Evolutionary conservation across 768 basidiomycete species (phyloP), one percentile per base, ranked within the genome.

Genomic region (Mycena amicta): DNA sequence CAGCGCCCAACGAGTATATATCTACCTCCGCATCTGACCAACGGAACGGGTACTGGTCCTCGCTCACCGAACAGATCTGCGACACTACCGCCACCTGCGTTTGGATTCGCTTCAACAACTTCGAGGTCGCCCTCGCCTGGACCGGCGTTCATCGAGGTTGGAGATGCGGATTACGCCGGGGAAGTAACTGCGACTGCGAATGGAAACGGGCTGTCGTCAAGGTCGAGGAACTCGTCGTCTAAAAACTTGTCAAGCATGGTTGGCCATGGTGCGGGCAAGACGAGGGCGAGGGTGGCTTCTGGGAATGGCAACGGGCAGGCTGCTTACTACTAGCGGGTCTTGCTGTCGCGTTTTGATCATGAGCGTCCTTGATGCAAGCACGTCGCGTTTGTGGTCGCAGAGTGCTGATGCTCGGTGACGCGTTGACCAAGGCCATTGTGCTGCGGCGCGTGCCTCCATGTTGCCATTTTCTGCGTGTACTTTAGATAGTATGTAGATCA

Each of bases 221-320:
- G 89, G 16, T 90, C 89, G 63, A 77, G 86, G 63, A 90, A 89
- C 61, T 77, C 79, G 6, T 90, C 88, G 3, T 82, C 85, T 70
- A 80, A 85, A 69, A 90, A 81, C 67, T 67, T 90, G 39, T 77
- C 83, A 33, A 76, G 74, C n/a, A 68, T 84, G 57, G 72, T 78
- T 29, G 47, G 22, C n/a, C n/a, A n/a, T n/a, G n/a, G n/a, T 49
- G 22, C 25, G 27, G 47, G 12, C 4, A 49, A 26, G 47, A 25
- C 47, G 47, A 25, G 47, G 12, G 22, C 47, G n/a, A 25, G 47
- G 47, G 27, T 29, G 12, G 47, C 47, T 49, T 49, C 47, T 49
- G 23, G 25, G 41, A 43, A 43, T 43, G 41, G 41, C n/a, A n/a
- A n/a, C n/a, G n/a, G n/a, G n/a, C n/a, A n/a, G n/a, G n/a, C n/a